Percentiles rank a stretch among this genome's conserved stretches.
Conservation (phyloP, 495 filamentous ascomycete species). For the Aspergillus heteromorphus region DNA sequence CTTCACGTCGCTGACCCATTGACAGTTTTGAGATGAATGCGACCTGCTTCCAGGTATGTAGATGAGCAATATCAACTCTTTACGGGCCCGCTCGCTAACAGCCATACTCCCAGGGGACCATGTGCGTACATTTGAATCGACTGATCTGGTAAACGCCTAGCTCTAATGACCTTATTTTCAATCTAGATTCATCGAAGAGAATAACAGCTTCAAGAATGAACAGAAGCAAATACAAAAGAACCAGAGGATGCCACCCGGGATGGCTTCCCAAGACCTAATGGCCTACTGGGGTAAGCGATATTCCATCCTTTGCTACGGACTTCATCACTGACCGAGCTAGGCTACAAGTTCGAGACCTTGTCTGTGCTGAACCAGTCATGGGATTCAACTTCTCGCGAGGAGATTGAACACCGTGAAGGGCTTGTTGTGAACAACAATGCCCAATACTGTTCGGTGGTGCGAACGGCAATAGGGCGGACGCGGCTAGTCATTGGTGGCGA, state of each 20-base stretch:
- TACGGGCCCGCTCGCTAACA: conserved; percentile 6
- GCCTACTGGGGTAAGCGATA: conserved; percentile 52
- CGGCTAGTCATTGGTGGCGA: conserved; percentile 83
- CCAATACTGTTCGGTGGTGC: conserved; percentile 91
- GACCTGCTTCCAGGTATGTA: conserved; percentile 75
- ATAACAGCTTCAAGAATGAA: conserved; percentile 61
- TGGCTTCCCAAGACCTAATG: conserved; percentile 60
- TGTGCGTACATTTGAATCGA: conserved; percentile 49
- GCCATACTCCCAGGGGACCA: conserved; percentile 55
- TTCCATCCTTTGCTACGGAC: background rate
- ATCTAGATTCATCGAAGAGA: conserved; percentile 86
- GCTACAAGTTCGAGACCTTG: conserved; percentile 94
- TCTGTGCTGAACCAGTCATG: conserved; percentile 67
- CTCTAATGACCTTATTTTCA: conserved; percentile 7
- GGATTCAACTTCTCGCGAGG: conserved; percentile 61
- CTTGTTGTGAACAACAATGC: conserved; percentile 76
- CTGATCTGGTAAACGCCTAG: background rate
- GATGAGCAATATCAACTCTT: conserved; percentile 1
- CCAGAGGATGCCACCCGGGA: conserved; percentile 49
- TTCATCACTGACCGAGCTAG: conserved; percentile 38
- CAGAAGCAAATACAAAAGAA: conserved; percentile 46
- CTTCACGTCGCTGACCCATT: conserved; percentile 6
- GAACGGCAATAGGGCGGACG: conserved; percentile 71
- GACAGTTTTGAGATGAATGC: conserved; percentile 93
- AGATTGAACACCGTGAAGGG: conserved; percentile 70